Percentiles rank a stretch among this genome's conserved stretches.
Evolutionary conservation across 129 eudicot species (phyloP).

Genomic region (sunflower (Helianthus annuus)): HanXRQr2.0-SUNRISE NC_035448.2:5059965-5060464

Average conservation of each 20-base stretch:
- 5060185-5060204: conserved; percentile 94
- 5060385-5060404: no score
- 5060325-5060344: conserved; percentile 30
- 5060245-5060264: conserved; percentile 13
- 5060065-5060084: conserved; percentile 36
- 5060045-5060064: conserved; percentile 37
- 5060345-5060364: conserved; percentile 5
- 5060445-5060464: no score
- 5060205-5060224: conserved; percentile 83
- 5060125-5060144: conserved; percentile 37
- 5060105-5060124: conserved; percentile 35
- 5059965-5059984: conserved; percentile 35
- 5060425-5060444: no score
- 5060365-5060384: not conserved
- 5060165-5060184: conserved; percentile 88
- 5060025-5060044: conserved; percentile 40
- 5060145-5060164: conserved; percentile 61
- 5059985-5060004: conserved; percentile 32
- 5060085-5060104: conserved; percentile 20
- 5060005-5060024: conserved; percentile 27
- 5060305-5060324: conserved; percentile 30
- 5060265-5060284: conserved; percentile 5
- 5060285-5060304: conserved; percentile 20
- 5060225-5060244: conserved; percentile 45
- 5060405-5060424: no score